Conservation (phyloP, 2,329 filamentous ascomycete genomes). For the Exophiala alcalophila region DNA sequence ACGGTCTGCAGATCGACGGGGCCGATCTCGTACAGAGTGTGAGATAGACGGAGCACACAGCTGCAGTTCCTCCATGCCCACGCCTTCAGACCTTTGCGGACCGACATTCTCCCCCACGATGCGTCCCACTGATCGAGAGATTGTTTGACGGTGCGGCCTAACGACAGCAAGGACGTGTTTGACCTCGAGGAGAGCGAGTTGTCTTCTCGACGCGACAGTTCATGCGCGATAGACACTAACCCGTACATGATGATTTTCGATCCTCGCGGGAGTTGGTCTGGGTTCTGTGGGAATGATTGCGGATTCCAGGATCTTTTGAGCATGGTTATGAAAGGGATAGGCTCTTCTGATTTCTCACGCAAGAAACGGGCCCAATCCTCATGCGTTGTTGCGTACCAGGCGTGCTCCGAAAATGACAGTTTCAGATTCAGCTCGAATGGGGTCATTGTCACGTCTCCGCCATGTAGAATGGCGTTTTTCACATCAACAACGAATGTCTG, state of each 20-base stretch:
- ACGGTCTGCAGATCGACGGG: constrained; percentile 12
- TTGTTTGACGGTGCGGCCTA: constrained; percentile 1
- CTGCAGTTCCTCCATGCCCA: constrained; percentile 7
- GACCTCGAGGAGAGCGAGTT: neutral
- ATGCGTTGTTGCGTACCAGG: constrained; percentile 3
- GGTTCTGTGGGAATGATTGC: neutral
- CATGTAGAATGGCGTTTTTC: constrained; percentile 9
- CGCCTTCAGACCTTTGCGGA: neutral
- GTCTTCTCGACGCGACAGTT: constrained; percentile 9
- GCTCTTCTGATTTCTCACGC: neutral
- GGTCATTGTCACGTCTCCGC: constrained; percentile 8
- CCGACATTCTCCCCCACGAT: constrained; percentile 4
- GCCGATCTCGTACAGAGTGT: constrained; percentile 13
- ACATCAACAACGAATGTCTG: constrained; percentile 15
- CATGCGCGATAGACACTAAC: constrained; percentile 9
- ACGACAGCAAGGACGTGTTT: neutral
- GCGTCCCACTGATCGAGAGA: constrained; percentile 9
- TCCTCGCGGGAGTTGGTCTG: neutral
- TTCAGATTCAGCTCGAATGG: constrained; percentile 8
- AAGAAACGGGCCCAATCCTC: constrained; percentile 10
- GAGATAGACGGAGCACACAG: constrained; percentile 10
- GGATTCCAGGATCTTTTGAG: constrained; percentile 9
- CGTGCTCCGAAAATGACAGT: constrained; percentile 3
- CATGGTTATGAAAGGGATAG: constrained; percentile 3
- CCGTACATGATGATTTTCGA: constrained; percentile 11